phyloP scores from a whole-genome alignment of 176 grass and related monocot genomes.

The Phoenix roebelenii region DNA sequence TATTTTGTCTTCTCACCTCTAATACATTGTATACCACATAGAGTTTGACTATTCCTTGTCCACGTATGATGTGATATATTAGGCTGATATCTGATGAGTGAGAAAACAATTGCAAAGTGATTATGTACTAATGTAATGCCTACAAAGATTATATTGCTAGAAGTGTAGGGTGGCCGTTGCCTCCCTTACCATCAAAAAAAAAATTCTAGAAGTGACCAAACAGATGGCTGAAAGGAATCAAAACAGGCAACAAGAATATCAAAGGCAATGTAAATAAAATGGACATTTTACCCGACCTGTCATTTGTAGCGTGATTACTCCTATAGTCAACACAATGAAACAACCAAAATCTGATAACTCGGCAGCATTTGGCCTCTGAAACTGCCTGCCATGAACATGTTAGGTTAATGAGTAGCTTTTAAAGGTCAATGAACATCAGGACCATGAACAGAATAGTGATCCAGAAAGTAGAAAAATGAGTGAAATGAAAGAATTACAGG shows the following conservation, averaged over 20 bases:
- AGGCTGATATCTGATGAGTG: slow-evolving; percentile 93
- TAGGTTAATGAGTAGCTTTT: not conserved
- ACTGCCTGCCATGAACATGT: slow-evolving; percentile 60
- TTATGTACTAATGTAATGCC: not conserved
- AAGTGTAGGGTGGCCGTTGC: too few species aligned
- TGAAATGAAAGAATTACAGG: not conserved
- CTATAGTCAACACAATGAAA: slow-evolving; percentile 82
- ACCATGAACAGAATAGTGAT: not conserved
- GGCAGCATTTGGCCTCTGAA: slow-evolving; percentile 70
- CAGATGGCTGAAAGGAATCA: too few species aligned
- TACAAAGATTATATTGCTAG: too few species aligned
- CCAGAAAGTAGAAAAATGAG: not conserved
- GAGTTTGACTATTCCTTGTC: slow-evolving; percentile 90
- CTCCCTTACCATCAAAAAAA: too few species aligned
- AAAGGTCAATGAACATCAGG: not conserved
- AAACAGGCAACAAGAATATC: too few species aligned
- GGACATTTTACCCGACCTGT: slow-evolving; percentile 37
- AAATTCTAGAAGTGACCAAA: too few species aligned
- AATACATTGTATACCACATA: slow-evolving; percentile 99
- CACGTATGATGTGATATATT: slow-evolving; percentile 99
- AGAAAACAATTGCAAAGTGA: slow-evolving; percentile 18
- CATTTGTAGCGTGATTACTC: slow-evolving; percentile 82
- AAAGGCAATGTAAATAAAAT: too few species aligned
- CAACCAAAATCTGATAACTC: slow-evolving; percentile 97
- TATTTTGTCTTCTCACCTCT: slow-evolving; percentile 61